Base-by-base conservation (phyloP, 345 rosid species). In the Dovyalis caffra region DNA sequence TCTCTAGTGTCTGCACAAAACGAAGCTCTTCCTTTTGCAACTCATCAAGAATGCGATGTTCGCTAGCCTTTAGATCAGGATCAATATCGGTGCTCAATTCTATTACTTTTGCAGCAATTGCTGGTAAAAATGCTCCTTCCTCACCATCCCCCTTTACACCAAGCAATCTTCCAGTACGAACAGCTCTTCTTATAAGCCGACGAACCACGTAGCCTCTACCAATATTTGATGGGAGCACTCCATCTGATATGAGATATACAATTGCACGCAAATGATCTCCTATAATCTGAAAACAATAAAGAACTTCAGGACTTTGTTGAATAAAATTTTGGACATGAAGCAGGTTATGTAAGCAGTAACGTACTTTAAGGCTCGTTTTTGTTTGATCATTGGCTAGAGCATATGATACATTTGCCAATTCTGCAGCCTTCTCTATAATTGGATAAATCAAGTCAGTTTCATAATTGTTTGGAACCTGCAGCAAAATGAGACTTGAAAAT, bases 391-490 rank as follows among this genome's bases (percentile, higher is more conserved):
- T 83, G 32, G 91, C 90, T 25, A 68, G 78, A 71, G 82, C 77
- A 72, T 95, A 95, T 35, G 92, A 85, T 69, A 95, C 72, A 77
- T 86, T 83, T 23, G 94, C 93, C 82, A 95, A 75, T 81, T 90
- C 84, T 63, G 94, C 82, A 35, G 91, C 88, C 87, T 83, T 92
- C 23, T 80, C 87, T 49, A 95, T 85, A 68, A 92, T 92, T 28
- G 99, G 99, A 80, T 79, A 95, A 77, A 95, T 95, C 91, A 95
- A 81, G 86, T 90, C 99, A 32, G 98, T 95, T 88, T 95, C 99
- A 73, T 90, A 95, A 82, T 90, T 95, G 89, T 88, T 95, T 70
- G 97, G 97, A 83, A 91, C 98, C 96, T 89, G 88, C 65, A 82
- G 64, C 71, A 37, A 64, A 73, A 68, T 66, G 32, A 69, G 63